Percentiles rank a stretch among this genome's conserved stretches.
Conservation (phyloP, 306 rosid genomes). For the Prunus dulcis region DNA sequence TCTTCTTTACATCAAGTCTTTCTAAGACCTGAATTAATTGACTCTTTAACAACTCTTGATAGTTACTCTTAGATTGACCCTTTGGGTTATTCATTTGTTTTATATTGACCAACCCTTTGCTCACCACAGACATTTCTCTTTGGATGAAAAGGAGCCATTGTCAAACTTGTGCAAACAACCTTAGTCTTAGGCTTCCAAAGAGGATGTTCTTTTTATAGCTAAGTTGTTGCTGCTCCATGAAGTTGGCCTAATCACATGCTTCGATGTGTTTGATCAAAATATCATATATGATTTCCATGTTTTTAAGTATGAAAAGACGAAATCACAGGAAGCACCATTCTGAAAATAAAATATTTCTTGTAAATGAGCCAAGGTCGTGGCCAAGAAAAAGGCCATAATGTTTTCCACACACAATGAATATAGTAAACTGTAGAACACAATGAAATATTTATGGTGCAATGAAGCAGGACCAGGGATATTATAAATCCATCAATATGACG, state of each 20-base stretch:
- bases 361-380: background rate
- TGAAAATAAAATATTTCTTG: background rate
- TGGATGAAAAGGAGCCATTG: too few species aligned
- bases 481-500: background rate
- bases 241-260: background rate
- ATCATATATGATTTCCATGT: background rate
- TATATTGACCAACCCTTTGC: too few species aligned
- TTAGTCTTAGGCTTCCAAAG: too few species aligned
- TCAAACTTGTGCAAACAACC: too few species aligned
- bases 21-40: too few species aligned
- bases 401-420: background rate
- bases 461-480: background rate
- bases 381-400: background rate
- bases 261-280: too few species aligned
- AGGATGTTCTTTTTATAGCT: background rate
- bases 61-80: too few species aligned
- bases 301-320: background rate
- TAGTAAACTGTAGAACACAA: background rate
- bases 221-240: background rate
- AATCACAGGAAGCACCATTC: background rate
- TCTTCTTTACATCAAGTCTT: too few species aligned
- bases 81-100: too few species aligned
- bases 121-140: too few species aligned
- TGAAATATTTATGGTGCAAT: background rate
- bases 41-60: too few species aligned